phyloP scores from a whole-genome alignment of 2,329 filamentous ascomycete species.

The Hansfordia pulvinata region DNA sequence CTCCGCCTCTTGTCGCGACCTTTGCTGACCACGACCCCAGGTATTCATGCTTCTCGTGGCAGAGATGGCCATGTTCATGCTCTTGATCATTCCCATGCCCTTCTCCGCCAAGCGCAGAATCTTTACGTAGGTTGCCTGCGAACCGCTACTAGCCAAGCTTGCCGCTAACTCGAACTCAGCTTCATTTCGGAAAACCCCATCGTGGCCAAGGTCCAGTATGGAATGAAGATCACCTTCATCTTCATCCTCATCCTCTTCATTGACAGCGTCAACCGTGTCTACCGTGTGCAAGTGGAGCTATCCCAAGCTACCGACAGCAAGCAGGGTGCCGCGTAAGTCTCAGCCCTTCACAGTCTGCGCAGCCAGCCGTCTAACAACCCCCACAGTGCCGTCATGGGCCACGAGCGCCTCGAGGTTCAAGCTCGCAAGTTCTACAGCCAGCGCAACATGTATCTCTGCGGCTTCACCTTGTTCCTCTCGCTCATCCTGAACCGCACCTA shows the following conservation, averaged over 20 bases:
- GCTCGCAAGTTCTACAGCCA: conserved; percentile 99
- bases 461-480: conserved; percentile 97
- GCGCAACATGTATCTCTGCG: conserved; percentile 99
- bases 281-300: conserved; percentile 88
- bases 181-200: conserved; percentile 85
- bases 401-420: conserved; percentile 95
- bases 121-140: conserved; percentile 47
- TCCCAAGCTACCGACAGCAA: conserved; percentile 53
- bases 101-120: conserved; percentile 76
- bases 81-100: conserved; percentile 75
- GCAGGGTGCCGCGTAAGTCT: conserved; percentile 31
- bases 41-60: conserved; percentile 72
- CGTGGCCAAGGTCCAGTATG: conserved; percentile 91
- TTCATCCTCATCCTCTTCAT: conserved; percentile 98
- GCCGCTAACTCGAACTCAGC: conserved; percentile 23
- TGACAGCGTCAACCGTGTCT: conserved; percentile 91
- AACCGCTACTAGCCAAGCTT: background rate
- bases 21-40: conserved; percentile 27
- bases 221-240: conserved; percentile 97
- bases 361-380: conserved; percentile 1
- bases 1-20: conserved; percentile 2
- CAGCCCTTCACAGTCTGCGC: conserved; percentile 1
- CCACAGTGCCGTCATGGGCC: conserved; percentile 56
- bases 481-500: conserved; percentile 99
- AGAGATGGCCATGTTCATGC: conserved; percentile 72